Base-by-base conservation (phyloP, 2,329 filamentous ascomycete genomes). In the Aureobasidium sp. region DNA sequence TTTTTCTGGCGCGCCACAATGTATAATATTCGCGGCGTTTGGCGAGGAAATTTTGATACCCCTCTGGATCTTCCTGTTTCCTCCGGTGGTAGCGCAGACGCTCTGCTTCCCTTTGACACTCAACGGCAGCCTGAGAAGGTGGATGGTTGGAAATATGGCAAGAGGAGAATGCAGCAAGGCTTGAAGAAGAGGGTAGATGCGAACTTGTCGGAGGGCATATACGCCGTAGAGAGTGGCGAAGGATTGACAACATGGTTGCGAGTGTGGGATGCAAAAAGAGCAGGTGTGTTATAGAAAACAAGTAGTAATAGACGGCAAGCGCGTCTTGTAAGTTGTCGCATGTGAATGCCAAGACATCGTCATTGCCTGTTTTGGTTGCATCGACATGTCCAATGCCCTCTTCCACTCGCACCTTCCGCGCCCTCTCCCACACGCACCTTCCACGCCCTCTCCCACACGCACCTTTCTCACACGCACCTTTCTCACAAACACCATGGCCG, bases 261-360 rank as follows among this genome's bases (percentile, higher is more conserved):
- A 12, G 11, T 12, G 8, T 10, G n/a, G 30, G 12, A 12, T 10
- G 30, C n/a, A n/a, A 14, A n/a, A 34, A 34, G 8, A 34, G 12
- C n/a, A 14, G 30, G 30, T 32, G 17, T n/a, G 2, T 11, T 16
- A 32, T n/a, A 41, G 12, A 11, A 12, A 29, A 29, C 24, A 29
- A 8, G 12, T 19, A 4, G 27, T 19, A 6, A 34, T 16, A 24
- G 34, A 49, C 38, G 45, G 32, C 27, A 39, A 35, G 22, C 45
- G 25, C 35, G 27, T 8, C 27, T n/a, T n/a, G n/a, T n/a, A n/a
- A n/a, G n/a, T n/a, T n/a, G 16, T 21, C 30, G 32, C 45, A 50
- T 50, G 45, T 50, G 45, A 50, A 50, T 11, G 45, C 45, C 45
- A 50, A 50, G 45, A 27, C 14, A 37, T 25, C 30, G 30, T 50